Evolutionary conservation across 1,284 basidiomycete species (phyloP).

Genomic region (Cronartium quercuum): DNA sequence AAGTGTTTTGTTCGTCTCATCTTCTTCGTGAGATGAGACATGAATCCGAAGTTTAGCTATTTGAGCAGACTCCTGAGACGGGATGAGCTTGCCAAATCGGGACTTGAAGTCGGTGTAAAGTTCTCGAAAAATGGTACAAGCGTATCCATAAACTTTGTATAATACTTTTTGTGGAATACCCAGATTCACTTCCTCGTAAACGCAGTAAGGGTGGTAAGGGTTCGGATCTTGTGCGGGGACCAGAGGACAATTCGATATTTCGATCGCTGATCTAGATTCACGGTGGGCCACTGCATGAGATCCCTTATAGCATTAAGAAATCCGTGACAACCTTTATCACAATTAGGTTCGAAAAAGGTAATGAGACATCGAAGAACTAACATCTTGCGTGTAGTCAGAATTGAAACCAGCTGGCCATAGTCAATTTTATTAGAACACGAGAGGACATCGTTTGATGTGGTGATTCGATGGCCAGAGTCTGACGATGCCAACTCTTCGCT

Average conservation of each 20-base stretch:
- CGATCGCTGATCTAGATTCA: background rate
- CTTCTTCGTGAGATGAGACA: background rate
- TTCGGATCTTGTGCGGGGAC: background rate
- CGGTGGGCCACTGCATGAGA: background rate
- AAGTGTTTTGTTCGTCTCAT: background rate
- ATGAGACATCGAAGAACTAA: background rate
- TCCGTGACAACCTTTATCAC: background rate
- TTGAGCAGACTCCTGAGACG: background rate
- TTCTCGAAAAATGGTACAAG: background rate
- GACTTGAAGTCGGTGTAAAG: background rate
- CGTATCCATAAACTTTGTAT: background rate
- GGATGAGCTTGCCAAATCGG: background rate
- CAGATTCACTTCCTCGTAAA: background rate
- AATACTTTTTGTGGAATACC: constrained; percentile 11
- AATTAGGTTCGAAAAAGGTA: background rate
- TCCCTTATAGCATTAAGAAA: background rate
- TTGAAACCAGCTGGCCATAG: background rate
- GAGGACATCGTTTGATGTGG: background rate
- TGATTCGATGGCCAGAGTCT: too few relatives aligned
- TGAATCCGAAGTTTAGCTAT: too few relatives aligned
- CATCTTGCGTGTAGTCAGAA: background rate
- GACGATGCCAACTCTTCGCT: too few relatives aligned
- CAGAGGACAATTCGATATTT: background rate
- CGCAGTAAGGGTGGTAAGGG: constrained; percentile 5
- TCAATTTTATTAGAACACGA: background rate